Evolutionary conservation across 2,329 filamentous ascomycete genomes (phyloP), one percentile per base, ranked within the genome.

Genomic region (Fusarium vanettenii): DNA sequence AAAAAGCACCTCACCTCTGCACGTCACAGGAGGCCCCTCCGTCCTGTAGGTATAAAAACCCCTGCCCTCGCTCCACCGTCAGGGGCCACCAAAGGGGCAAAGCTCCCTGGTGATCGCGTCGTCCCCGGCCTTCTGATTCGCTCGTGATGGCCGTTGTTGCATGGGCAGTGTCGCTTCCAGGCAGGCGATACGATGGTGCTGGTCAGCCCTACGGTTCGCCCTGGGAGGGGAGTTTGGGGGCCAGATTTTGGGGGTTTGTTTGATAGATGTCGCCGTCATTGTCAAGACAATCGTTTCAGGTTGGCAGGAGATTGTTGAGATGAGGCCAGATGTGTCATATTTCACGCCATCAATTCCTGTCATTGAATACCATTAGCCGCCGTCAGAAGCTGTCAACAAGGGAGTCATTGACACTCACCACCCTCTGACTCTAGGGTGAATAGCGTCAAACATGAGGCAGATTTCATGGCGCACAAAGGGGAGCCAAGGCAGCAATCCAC

Each of bases 131-230:
- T 0, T 55, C 50, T 79, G 78, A 80, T 80, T 80, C 76, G 78
- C 77, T 80, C 77, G 76, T 82, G 82, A 70, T 65, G 79, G 69
- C 76, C 79, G 65, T 64, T 79, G 74, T 81, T 77, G 60, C 76
- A 78, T 76, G 79, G 78, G 74, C 73, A 74, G 71, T 76, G 71
- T 76, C 74, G 72, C 75, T 77, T 72, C 72, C 69, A 79, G 77
- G 73, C 76, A 75, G 70, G 77, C 69, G 73, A 67, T 69, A 68
- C 48, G 60, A 67, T 71, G 29, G 25, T 27, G 25, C 43, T 64
- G 57, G 69, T 79, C 75, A 79, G 78, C 78, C 78, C 68, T 79
- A 79, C 39, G 22, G 72, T 74, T 70, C 60, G 66, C 63, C 70
- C 33, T 22, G 45, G 45, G 33, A n/a, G 13, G 20, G 41, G 22